Evolutionary conservation across 1,284 basidiomycete genomes (phyloP).

Genomic region (Ustilago shanxiensis): DNA sequence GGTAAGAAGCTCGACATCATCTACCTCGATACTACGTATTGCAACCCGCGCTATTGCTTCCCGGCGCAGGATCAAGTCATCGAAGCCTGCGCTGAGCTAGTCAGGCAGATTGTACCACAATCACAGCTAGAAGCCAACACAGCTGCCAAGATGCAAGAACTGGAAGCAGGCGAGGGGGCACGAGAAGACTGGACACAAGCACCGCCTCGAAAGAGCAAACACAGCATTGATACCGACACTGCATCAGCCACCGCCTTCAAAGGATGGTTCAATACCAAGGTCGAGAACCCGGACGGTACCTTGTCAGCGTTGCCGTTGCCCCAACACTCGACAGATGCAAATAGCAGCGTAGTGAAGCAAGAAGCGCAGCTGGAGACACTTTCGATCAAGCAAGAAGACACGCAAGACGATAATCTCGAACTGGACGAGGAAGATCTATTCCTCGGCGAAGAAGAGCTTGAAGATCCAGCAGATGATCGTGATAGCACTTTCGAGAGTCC

Average conservation of each 20-base stretch:
- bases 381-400: conserved; percentile 67
- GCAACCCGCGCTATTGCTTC: conserved; percentile 94
- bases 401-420: conserved; percentile 41
- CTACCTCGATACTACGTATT: conserved; percentile 96
- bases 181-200: conserved; percentile 47
- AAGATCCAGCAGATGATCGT: conserved; percentile 24
- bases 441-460: conserved; percentile 19
- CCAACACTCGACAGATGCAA: background rate
- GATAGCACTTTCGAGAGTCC: conserved; percentile 21
- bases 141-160: conserved; percentile 28
- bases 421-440: conserved; percentile 58
- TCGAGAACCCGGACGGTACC: conserved; percentile 23
- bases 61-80: conserved; percentile 93
- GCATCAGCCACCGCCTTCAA: conserved; percentile 59
- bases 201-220: conserved; percentile 66
- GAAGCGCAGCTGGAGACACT: conserved; percentile 61
- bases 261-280: conserved; percentile 48
- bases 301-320: conserved; percentile 14
- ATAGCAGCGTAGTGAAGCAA: conserved; percentile 65
- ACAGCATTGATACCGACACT: conserved; percentile 29
- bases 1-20: conserved; percentile 79
- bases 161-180: conserved; percentile 65
- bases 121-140: conserved; percentile 24
- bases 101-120: conserved; percentile 70
- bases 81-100: conserved; percentile 87